A percentile compares a stretch with the other conserved stretches of the same genome.
Evolutionary conservation across 176 grass and related monocot species (phyloP).

Genomic region (Bothriochloa decipiens): DNA sequence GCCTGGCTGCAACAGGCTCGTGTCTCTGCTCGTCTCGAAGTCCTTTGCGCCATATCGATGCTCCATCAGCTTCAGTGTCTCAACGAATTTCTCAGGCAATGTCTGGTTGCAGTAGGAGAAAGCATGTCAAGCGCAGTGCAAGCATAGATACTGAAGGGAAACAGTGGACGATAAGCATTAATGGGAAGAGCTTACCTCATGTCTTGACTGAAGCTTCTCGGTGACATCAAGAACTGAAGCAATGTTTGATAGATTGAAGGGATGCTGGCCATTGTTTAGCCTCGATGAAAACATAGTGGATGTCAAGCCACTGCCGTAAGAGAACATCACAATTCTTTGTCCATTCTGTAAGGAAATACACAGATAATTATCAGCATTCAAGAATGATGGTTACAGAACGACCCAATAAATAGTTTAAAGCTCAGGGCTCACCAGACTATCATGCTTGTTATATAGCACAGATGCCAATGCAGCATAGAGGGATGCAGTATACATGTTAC

Average conservation of each 20-base stretch:
- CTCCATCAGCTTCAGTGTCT: slow-evolving; percentile 78
- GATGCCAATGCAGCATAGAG: slow-evolving; percentile 78
- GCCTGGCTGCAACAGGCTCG: slow-evolving; percentile 56
- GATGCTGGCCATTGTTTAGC: slow-evolving; percentile 66
- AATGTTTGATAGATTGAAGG: slow-evolving; percentile 81
- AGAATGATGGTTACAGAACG: neutral
- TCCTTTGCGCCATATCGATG: slow-evolving; percentile 76
- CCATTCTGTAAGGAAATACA: slow-evolving; percentile 55
- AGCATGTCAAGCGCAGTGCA: neutral
- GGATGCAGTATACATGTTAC: slow-evolving; percentile 85
- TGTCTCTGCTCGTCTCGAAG: slow-evolving; percentile 66
- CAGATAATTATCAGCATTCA: neutral
- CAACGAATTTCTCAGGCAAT: slow-evolving; percentile 67
- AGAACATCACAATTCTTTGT: slow-evolving; percentile 92
- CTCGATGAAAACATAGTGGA: slow-evolving; percentile 87
- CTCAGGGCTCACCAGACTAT: slow-evolving; percentile 49
- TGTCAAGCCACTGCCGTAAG: slow-evolving; percentile 88
- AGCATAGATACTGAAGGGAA: neutral
- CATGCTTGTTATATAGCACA: slow-evolving; percentile 65
- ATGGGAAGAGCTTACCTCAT: slow-evolving; percentile 56
- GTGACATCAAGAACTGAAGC: slow-evolving; percentile 76
- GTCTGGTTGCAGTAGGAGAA: slow-evolving; percentile 41
- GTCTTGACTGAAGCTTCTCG: slow-evolving; percentile 79
- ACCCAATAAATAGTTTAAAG: neutral
- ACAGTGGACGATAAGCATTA: neutral